Evolutionary conservation across 164 flowering plant species (phyloP), one percentile per base, ranked within the genome.

Genomic region (Stephania cephalantha): DNA sequence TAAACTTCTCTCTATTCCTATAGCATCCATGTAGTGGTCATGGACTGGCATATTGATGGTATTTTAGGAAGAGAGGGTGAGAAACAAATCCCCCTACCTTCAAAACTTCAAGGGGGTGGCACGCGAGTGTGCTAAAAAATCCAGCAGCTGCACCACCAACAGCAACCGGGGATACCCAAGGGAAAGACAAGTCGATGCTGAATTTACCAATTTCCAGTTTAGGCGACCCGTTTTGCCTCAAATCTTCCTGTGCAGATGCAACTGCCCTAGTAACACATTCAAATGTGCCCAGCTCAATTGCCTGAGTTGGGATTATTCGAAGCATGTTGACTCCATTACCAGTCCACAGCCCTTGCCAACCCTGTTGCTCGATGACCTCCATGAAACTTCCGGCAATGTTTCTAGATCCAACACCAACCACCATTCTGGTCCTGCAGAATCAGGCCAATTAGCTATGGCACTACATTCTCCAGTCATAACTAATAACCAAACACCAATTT

Each of bases 101-200:
- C 73, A 95, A 74, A 45, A 95, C 98, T 88, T 93, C 99, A 29
- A 95, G 97, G 70, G 99, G 99, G 82, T 95, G 98, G 80, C 97
- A 92, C 6, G 79, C 88, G 58, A 95, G 93, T 0, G 97, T 93
- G 83, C 97, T 87, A 66, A 83, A 87, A 84, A 95, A 48, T 35
- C 99, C 99, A 75, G 99, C 98, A 74, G 97, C 90, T 25, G 99
- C 99, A 84, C 99, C 99, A 30, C 94, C 99, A 75, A 92, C 94
- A 50, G 97, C 98, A 82, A 88, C 84, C 0, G 98, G 99, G 77
- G 98, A 95, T 75, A 95, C 74, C 98, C 99, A 95, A 2, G 93
- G 84, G 61, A 92, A 83, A 53, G 94, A 83, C 11, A 91, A 79
- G 73, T 78, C 85, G 58, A 95, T 72, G 74, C 78, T 85, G 69